Evolutionary conservation across 2,329 filamentous ascomycete genomes (phyloP), one percentile per base, ranked within the genome.

Genomic region (Pseudocercospora cruenta): DNA sequence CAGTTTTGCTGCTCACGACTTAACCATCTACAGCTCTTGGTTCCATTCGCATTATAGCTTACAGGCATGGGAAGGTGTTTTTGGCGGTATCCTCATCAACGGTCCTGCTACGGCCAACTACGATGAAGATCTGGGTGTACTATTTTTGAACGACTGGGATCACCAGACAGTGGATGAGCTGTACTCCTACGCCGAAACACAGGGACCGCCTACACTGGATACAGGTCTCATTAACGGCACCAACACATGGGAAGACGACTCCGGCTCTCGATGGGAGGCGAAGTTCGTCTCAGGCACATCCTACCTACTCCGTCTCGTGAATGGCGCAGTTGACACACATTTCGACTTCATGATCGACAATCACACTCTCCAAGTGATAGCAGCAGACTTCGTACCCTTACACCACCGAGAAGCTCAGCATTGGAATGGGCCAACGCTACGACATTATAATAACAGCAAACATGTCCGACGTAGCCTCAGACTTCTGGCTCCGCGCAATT

Each of bases 361-460:
- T 3, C 81, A 83, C 64, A 72, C 74, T 8, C 79, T 83, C 61
- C 79, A 78, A 9, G 80, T 82, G 36, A 78, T 83, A 55, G 76
- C 79, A 3, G 74, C 75, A 1, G 81, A 83, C 58, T 81, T 82
- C 54, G 76, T 80, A 6, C 80, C 81, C 81, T 9, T 82, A 78
- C 63, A 72, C 68, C 36, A 77, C 80, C 1, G 70, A 75, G 10
- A 76, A 75, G 2, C 64, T 82, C 7, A 68, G 70, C 28, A 74
- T 82, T 49, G 74, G 74, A 61, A 78, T 79, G 66, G 79, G 78
- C 26, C 76, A 78, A 57, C 71, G 76, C 12, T 77, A 78, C 70
- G 72, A 78, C 60, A 66, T 78, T 9, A 71, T 78, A n/a, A 70
- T 78, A 24, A 71, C 70, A 8, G 75, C 76, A 1, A 72, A 74